These are phyloP conservation scores for Hygrophorus russula DNA, from an alignment of 768 basidiomycete genomes.

Conservation along the genomic window DNA sequence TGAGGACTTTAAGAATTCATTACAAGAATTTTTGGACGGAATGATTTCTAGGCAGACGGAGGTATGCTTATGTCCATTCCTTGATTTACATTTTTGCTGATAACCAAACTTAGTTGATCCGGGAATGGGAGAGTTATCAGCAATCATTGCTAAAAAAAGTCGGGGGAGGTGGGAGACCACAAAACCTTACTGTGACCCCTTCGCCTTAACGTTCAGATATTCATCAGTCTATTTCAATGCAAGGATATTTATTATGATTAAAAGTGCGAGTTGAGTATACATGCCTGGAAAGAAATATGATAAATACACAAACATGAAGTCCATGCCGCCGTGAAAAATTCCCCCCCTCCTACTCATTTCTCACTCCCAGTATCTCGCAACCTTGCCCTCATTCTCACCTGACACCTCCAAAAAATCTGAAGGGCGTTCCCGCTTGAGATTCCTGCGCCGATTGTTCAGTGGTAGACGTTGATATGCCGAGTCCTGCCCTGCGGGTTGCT, in stretches of 20 bases:
- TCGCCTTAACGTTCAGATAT: not conserved
- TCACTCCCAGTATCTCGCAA: constrained; percentile 72
- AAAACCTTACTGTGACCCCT: not conserved
- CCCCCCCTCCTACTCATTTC: not conserved
- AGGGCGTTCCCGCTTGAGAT: constrained; percentile 71
- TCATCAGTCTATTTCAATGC: not conserved
- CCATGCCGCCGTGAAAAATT: not conserved
- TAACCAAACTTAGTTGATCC: constrained; percentile 44
- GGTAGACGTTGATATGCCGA: constrained; percentile 84
- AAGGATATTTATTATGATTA: not conserved
- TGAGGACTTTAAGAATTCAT: constrained; percentile 79
- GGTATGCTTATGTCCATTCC: constrained; percentile 23
- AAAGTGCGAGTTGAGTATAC: not conserved
- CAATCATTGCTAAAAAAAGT: constrained; percentile 49
- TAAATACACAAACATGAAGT: not conserved
- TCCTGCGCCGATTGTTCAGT: constrained; percentile 68
- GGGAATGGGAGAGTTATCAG: constrained; percentile 76
- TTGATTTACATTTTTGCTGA: constrained; percentile 3
- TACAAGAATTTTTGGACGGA: constrained; percentile 78
- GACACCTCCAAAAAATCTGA: constrained; percentile 76
- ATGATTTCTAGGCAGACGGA: constrained; percentile 82
- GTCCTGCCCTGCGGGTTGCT: constrained; percentile 59
- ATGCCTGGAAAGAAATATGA: not conserved
- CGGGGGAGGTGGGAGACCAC: constrained; percentile 11
- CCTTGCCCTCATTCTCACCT: constrained; percentile 50